Percentiles rank a stretch among this genome's conserved stretches.
phyloP scores from a whole-genome alignment of 179 eudicot species.

The Silene vulgaris region DNA sequence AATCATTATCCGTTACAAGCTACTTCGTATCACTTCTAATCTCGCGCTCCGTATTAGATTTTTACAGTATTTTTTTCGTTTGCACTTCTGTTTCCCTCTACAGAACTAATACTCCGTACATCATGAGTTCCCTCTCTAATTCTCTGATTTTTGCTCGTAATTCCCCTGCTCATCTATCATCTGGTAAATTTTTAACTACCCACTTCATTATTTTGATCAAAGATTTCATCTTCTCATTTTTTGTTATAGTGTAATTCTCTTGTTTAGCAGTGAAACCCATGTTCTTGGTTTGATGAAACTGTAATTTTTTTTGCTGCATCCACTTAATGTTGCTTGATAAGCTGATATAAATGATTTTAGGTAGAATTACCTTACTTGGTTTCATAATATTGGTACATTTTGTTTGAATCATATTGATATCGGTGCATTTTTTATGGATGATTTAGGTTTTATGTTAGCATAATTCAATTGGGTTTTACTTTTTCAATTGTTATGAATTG shows the following conservation, averaged over 20 bases:
- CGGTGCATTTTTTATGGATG: neutral
- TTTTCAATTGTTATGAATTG: neutral
- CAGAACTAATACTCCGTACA: neutral
- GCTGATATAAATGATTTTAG: neutral
- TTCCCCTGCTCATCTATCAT: constrained; percentile 29
- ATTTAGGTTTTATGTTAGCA: neutral
- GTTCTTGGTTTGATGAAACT: neutral
- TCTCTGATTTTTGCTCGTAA: constrained; percentile 30
- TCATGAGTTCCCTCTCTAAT: constrained; percentile 36
- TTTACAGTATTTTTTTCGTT: too few species aligned
- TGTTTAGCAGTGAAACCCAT: neutral
- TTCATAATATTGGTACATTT: too few species aligned
- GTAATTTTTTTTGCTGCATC: neutral
- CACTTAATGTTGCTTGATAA: neutral
- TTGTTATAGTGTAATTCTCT: neutral
- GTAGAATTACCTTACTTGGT: neutral
- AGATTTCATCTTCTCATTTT: constrained; percentile 3
- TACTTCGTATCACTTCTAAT: too few species aligned
- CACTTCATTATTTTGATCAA: neutral
- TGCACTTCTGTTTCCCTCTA: too few species aligned
- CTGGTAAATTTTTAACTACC: constrained; percentile 28
- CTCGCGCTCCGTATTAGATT: too few species aligned
- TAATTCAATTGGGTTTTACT: neutral
- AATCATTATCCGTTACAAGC: too few species aligned
- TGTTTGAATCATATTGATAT: too few species aligned